Conservation (phyloP, 495 filamentous ascomycete species). For the Penicillium paxilli region DNA sequence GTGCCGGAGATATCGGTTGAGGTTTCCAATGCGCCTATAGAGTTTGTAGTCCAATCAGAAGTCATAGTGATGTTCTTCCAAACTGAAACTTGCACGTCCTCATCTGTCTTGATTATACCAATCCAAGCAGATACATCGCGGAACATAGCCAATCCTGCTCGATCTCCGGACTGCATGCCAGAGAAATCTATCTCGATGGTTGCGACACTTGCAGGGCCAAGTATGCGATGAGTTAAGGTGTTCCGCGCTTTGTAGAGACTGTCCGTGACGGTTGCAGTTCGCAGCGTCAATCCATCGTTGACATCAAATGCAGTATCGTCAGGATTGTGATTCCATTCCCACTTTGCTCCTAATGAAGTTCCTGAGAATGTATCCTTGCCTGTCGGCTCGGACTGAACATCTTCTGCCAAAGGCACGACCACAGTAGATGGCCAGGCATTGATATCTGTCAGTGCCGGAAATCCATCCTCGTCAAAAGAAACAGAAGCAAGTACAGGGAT, state of each 20-base stretch:
- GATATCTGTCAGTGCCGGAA: conserved; percentile 36
- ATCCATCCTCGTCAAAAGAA: conserved; percentile 50
- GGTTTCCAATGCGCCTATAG: conserved; percentile 27
- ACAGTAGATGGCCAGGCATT: conserved; percentile 47
- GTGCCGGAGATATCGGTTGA: conserved; percentile 23
- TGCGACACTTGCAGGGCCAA: conserved; percentile 44
- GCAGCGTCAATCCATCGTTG: conserved; percentile 39
- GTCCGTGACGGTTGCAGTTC: conserved; percentile 50
- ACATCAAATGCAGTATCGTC: conserved; percentile 34
- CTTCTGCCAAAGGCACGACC: conserved; percentile 26
- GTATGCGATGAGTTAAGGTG: conserved; percentile 55
- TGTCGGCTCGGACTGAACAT: conserved; percentile 4
- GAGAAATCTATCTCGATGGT: conserved; percentile 48
- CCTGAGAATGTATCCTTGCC: conserved; percentile 47
- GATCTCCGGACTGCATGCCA: conserved; percentile 51
- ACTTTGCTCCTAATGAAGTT: conserved; percentile 35
- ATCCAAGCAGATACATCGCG: conserved; percentile 54
- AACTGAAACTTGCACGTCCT: conserved; percentile 19
- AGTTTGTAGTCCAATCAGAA: conserved; percentile 41
- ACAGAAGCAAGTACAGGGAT: conserved; percentile 58
- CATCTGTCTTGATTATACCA: conserved; percentile 36
- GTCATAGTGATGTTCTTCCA: conserved; percentile 19
- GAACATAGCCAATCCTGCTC: conserved; percentile 50
- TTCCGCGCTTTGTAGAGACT: conserved; percentile 56
- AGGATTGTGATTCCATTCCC: conserved; percentile 67